Evolutionary conservation across 306 rosid species (phyloP).

Genomic region (Prunus persica): Prunus_persica_NCBIv2 NC_034009.1:28114001-28114500

Average conservation of each 20-base stretch:
- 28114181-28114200: not conserved
- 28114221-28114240: not conserved
- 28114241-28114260: not conserved
- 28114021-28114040: accelerated
- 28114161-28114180: not conserved
- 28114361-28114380: not conserved
- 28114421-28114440: not conserved
- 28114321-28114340: not conserved
- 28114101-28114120: not conserved
- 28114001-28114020: accelerated
- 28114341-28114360: too few species aligned
- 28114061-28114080: too few species aligned
- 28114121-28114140: not conserved
- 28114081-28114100: too few species aligned
- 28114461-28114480: not conserved
- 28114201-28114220: not conserved
- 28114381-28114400: not conserved
- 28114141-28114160: not conserved
- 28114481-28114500: conserved; percentile 6
- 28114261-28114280: not conserved
- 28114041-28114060: too few species aligned
- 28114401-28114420: not conserved
- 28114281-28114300: not conserved
- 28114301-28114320: not conserved
- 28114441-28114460: not conserved